Evolutionary conservation across 164 flowering plant genomes (phyloP), one percentile per base, ranked within the genome.

Genomic region (Hamamelis virginiana): DNA sequence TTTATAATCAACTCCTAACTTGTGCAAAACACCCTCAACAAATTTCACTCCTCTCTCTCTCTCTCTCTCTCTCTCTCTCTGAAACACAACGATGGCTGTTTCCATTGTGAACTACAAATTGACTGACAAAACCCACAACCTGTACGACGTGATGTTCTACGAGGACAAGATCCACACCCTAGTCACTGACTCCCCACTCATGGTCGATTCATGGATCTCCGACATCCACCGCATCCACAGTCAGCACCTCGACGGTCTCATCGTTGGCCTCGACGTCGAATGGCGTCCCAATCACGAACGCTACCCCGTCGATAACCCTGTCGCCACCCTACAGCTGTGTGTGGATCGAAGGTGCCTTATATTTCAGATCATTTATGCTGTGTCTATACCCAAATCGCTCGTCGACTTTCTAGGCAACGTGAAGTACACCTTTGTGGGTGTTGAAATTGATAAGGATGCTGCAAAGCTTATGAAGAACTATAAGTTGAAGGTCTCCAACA

Each of bases 251-350:
- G n/a, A 51, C 63, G 44, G 67, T 22, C 41, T 33, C 41, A 33
- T 84, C 46, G 79, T 87, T 22, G 91, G 91, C 69, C 83, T 85
- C 64, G 91, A 86, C 78, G 55, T 83, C 51, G 88, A 88, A 62
- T 88, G 88, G 90, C 75, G 80, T 12, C 85, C 87, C 15, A 72
- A 22, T 51, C 55, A 50, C 72, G 13, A 4, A 15, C 58, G n/a
- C n/a, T n/a, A 53, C 59, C 3, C 22, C 62, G 0, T 10, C 53
- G 46, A 44, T 43, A 76, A 81, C 75, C 80, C 74, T 15, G 82
- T 68, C 25, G 84, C 87, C 52, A 76, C 74, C n/a, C 62, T 85
- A 47, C 91, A 87, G 65, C 87, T 87, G 69, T 87, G 86, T 76
- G 80, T 79, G 12, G 81, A 2, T 33, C 41, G 41, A 33, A 33